Evolutionary conservation across 1,284 basidiomycete genomes (phyloP), one percentile per base, ranked within the genome.

Genomic region (Singerocomus inundabilis): DNA sequence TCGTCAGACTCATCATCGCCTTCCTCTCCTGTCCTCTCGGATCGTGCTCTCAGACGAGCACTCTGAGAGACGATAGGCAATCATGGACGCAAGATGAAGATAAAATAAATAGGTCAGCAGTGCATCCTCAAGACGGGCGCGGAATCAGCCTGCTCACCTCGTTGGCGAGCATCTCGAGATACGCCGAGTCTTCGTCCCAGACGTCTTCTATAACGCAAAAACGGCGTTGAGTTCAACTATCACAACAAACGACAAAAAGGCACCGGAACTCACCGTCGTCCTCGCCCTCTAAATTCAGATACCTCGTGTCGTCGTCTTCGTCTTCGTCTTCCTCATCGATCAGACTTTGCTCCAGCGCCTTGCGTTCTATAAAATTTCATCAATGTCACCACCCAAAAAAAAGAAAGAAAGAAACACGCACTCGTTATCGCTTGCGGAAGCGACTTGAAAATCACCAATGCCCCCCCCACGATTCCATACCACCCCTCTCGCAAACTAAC

Each of bases 111-210:
- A 24, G 15, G 26, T 56, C 38, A 45, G 35, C 2, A 6, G 18
- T 21, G 5, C 36, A 11, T 5, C 1, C 15, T 30, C 9, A 6
- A 5, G 8, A 28, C 21, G 40, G 18, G 15, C 30, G 11, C 30
- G 1, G 37, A 28, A 50, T 25, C 45, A 32, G 32, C 21, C 4
- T n/a, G 61, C 72, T 47, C 56, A 86, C 88, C 80, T 91, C 88
- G 59, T 81, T 82, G 9, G 88, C 88, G 35, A 91, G 76, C 77
- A 89, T 75, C 66, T 91, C 89, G 43, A 91, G 74, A 62, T 91
- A 91, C 3, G 84, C 85, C 4, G 88, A 88, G 57, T 91, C 89
- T 52, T 88, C 85, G 59, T 91, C 89, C 84, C 86, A 91, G 15
- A 91, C 87, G 62, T 91, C 88, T 58, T 85, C 84, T 83, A 57